Evolutionary conservation across 2,329 filamentous ascomycete species (phyloP).

Genomic region (Cladosporium sp.): DNA sequence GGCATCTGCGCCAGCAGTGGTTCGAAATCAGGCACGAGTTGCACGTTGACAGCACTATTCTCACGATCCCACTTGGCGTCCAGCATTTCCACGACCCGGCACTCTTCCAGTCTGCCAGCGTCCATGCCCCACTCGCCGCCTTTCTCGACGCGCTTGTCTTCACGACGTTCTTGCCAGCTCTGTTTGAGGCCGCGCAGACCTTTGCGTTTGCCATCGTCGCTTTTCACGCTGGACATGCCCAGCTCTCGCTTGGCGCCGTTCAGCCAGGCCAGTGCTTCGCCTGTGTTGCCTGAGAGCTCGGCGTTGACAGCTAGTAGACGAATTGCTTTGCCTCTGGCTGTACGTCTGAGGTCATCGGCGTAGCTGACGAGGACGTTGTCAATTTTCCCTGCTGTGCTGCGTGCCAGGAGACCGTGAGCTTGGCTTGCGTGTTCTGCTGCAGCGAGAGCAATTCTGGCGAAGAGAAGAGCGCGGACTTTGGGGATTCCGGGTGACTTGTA

Average conservation of each 20-base stretch:
- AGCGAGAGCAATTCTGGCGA: slow-evolving; percentile 80
- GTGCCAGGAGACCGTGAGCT: slow-evolving; percentile 53
- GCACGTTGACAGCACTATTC: slow-evolving; percentile 89
- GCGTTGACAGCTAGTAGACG: slow-evolving; percentile 88
- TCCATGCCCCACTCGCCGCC: slow-evolving; percentile 72
- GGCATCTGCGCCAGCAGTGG: slow-evolving; percentile 75
- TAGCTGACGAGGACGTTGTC: slow-evolving; percentile 68
- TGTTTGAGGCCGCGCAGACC: slow-evolving; percentile 65
- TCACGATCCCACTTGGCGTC: slow-evolving; percentile 85
- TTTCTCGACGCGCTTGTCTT: slow-evolving; percentile 75
- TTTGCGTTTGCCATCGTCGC: slow-evolving; percentile 46
- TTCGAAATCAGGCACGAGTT: slow-evolving; percentile 67
- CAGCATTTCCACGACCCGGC: slow-evolving; percentile 78
- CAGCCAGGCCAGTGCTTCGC: slow-evolving; percentile 83
- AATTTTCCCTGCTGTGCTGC: slow-evolving; percentile 47
- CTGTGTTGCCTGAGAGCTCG: slow-evolving; percentile 75
- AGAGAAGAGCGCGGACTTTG: slow-evolving; percentile 82
- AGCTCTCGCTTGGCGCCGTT: slow-evolving; percentile 71
- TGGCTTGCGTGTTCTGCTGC: slow-evolving; percentile 82
- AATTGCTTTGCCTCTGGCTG: slow-evolving; percentile 78
- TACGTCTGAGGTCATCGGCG: slow-evolving; percentile 67
- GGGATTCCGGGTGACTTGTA: slow-evolving; percentile 83
- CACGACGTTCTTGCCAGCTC: slow-evolving; percentile 69
- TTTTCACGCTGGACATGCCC: slow-evolving; percentile 52
- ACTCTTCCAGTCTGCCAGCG: slow-evolving; percentile 80